These are phyloP conservation scores for Fraxinus greggii DNA, from an alignment of 305 asterid genomes.

Conservation along the genomic window DNA sequence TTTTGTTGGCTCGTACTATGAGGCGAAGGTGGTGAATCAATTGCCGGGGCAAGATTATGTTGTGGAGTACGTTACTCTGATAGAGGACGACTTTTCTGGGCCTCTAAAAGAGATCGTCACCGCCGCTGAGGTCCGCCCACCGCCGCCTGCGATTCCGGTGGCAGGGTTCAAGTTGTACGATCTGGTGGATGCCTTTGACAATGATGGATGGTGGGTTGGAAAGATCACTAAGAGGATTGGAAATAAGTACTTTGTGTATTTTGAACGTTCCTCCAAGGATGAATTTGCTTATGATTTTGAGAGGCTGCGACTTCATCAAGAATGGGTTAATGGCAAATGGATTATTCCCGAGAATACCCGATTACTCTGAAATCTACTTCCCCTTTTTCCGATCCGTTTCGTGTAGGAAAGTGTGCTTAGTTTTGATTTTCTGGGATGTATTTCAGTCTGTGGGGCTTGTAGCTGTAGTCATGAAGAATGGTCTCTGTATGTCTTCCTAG, in stretches of 20 bases:
- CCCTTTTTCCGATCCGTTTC: neutral
- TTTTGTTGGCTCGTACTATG: slow-evolving; percentile 15
- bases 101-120: slow-evolving; percentile 21
- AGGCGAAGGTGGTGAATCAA: neutral
- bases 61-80: slow-evolving; percentile 1
- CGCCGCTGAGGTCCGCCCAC: slow-evolving; percentile 10
- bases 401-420: neutral
- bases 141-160: neutral
- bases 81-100: slow-evolving; percentile 21
- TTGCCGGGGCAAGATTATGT: neutral
- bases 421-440: neutral
- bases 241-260: slow-evolving; percentile 16
- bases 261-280: slow-evolving; percentile 19
- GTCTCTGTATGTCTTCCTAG: neutral
- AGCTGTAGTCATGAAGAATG: neutral
- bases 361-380: neutral
- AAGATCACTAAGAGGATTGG: slow-evolving; percentile 15
- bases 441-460: neutral
- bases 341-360: neutral
- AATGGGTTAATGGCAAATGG: slow-evolving; percentile 9
- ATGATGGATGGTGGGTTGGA: slow-evolving; percentile 36
- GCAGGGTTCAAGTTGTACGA: neutral
- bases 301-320: slow-evolving; percentile 13
- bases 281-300: slow-evolving; percentile 9
- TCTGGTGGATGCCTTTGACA: slow-evolving; percentile 25